Conservation (phyloP, 1,284 basidiomycete genomes). For the Meripilus lineatus region DNA sequence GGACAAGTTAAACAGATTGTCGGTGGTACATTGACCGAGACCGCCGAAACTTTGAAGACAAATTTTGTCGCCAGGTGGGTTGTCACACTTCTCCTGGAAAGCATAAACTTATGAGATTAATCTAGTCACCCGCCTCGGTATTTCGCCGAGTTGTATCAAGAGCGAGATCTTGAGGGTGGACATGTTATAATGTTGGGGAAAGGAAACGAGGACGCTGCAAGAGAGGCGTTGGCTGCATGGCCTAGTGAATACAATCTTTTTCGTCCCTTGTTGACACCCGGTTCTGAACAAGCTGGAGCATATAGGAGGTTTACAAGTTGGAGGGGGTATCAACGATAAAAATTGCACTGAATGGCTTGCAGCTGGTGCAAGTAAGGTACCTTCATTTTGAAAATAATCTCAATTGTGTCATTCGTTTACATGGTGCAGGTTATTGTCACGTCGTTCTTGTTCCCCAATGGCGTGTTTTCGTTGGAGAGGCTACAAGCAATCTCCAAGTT, state of each 20-base stretch:
- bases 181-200: conserved; percentile 97
- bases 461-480: conserved; percentile 73
- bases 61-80: conserved; percentile 91
- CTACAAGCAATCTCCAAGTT: conserved; percentile 59
- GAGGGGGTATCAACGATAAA: conserved; percentile 83
- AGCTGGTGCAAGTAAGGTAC: conserved; percentile 88
- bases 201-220: conserved; percentile 84
- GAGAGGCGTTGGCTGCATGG: conserved; percentile 82
- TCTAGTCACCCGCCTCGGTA: conserved; percentile 74
- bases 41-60: conserved; percentile 66
- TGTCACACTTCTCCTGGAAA: neutral
- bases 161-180: conserved; percentile 73
- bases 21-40: conserved; percentile 83
- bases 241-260: conserved; percentile 43
- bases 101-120: neutral
- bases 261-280: neutral
- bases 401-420: neutral
- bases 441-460: conserved; percentile 88
- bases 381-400: neutral
- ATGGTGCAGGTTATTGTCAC: conserved; percentile 86
- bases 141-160: conserved; percentile 79
- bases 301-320: conserved; percentile 83
- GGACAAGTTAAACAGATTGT: conserved; percentile 98
- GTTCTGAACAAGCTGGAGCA: neutral
- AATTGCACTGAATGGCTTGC: conserved; percentile 88